A percentile compares a stretch with the other conserved stretches of the same genome.
Evolutionary conservation across 345 rosid species (phyloP).

Genomic region (Eucalyptus rudis): DNA sequence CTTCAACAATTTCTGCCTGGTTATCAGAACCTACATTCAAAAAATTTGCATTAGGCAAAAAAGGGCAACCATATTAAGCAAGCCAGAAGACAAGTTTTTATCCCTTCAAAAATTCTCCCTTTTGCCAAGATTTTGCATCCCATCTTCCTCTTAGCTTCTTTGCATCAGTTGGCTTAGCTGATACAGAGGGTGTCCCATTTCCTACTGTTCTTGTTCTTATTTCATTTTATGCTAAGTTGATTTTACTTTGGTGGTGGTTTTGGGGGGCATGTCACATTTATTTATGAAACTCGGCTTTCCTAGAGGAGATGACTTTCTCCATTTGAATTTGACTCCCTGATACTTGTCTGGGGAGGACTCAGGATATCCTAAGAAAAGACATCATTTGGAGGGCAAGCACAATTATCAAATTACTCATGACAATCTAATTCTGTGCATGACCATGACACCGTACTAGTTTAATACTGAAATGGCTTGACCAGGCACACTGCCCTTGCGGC

Average conservation of each 20-base stretch:
- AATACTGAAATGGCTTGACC: neutral
- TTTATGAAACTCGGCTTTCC: neutral
- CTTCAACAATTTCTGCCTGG: constrained; percentile 38
- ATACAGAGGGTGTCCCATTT: neutral
- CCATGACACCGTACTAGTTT: neutral
- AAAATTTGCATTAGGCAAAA: neutral
- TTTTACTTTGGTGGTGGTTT: neutral
- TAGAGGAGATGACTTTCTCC: neutral
- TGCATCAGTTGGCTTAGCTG: neutral
- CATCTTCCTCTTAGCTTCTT: neutral
- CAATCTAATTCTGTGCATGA: neutral
- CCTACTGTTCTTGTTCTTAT: neutral
- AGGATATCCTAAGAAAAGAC: neutral
- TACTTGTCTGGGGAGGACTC: neutral
- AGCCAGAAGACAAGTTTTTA: neutral
- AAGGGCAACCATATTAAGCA: neutral
- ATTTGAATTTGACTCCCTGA: neutral
- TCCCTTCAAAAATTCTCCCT: neutral
- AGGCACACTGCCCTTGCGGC: neutral
- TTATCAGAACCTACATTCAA: constrained; percentile 34
- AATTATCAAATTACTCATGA: neutral
- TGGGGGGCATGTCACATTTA: neutral
- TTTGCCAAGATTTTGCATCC: neutral
- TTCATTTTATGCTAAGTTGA: neutral
- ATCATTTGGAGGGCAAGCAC: neutral